Base-by-base conservation (phyloP, 768 basidiomycete species). In the Mycena galopus region DNA sequence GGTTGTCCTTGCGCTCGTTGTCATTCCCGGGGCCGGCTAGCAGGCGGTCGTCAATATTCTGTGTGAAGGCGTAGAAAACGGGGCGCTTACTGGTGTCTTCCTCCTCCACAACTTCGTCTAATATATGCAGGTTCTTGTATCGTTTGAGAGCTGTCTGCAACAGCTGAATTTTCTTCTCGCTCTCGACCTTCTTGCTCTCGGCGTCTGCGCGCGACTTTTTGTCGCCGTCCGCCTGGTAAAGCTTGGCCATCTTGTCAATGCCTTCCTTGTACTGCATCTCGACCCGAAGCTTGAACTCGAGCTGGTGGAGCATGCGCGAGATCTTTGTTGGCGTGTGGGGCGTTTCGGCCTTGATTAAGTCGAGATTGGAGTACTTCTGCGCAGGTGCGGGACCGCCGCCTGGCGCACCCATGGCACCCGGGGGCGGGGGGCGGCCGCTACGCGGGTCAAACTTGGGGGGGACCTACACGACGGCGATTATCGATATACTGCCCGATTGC, bases 261-360 rank as follows among this genome's bases (percentile, higher is more conserved):
- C 98, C 98, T 81, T 93, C 90, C 87, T 97, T 97, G 87, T 98
- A 98, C 84, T 99, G 96, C 85, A 94, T 90, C 84, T 99, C 98
- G 74, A 99, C 96, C 82, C 97, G 59, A 5, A 61, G 59, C 19
- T 61, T 61, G 39, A 61, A 61, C 39, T 61, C 59, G 73, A 99
- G 92, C 82, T 98, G 97, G 83, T 98, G 97, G 60, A 99, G 90
- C 97, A 99, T 98, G 76, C 91, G 91, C 50, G 96, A 95, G 81
- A 99, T 99, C 86, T 97, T 99, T 76, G 95, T 93, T 2, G 97
- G 93, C 23, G 96, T 96, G 79, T 97, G 91, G 19, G 97, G 97
- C 55, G 97, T 97, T 84, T 99, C 98, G 74, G 96, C 96, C 84
- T 97, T 97, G 83, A 98, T 96, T 73, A 99, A 86, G 86, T 99